These are phyloP conservation scores for Paecilomyces dactylethromorphus DNA, from an alignment of 2,329 filamentous ascomycete species.

Conservation along the genomic window DNA sequence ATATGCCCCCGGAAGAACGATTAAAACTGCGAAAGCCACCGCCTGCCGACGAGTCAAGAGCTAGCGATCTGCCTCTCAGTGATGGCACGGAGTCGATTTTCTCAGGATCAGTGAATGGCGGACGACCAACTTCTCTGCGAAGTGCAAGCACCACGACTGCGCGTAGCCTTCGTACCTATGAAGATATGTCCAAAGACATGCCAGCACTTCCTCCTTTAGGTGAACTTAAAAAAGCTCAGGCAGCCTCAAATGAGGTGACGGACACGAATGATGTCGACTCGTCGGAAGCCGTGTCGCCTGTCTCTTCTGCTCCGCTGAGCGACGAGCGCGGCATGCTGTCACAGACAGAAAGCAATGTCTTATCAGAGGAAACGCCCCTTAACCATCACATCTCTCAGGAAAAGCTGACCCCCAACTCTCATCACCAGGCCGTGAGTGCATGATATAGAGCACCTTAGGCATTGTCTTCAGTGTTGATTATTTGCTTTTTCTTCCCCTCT, in stretches of 20 bases:
- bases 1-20: conserved; percentile 66
- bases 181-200: conserved; percentile 16
- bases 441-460: conserved; percentile 6
- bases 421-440: conserved; percentile 22
- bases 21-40: conserved; percentile 54
- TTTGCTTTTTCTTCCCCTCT: conserved; percentile 4
- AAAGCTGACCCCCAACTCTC: conserved; percentile 13
- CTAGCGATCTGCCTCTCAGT: conserved; percentile 23
- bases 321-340: not conserved
- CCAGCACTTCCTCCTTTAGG: conserved; percentile 10
- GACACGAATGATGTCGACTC: not conserved
- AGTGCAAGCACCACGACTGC: conserved; percentile 63
- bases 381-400: conserved; percentile 9
- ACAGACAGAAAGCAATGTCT: conserved; percentile 2
- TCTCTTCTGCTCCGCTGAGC: conserved; percentile 1
- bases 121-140: conserved; percentile 55
- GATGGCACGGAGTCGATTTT: conserved; percentile 20
- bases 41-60: conserved; percentile 30
- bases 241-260: not conserved
- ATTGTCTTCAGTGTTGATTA: conserved; percentile 1
- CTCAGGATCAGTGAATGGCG: conserved; percentile 26
- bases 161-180: conserved; percentile 39
- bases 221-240: not conserved
- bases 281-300: not conserved
- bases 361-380: conserved; percentile 2